Conservation (phyloP, 306 rosid species). For the Sicyos baderoa region DNA sequence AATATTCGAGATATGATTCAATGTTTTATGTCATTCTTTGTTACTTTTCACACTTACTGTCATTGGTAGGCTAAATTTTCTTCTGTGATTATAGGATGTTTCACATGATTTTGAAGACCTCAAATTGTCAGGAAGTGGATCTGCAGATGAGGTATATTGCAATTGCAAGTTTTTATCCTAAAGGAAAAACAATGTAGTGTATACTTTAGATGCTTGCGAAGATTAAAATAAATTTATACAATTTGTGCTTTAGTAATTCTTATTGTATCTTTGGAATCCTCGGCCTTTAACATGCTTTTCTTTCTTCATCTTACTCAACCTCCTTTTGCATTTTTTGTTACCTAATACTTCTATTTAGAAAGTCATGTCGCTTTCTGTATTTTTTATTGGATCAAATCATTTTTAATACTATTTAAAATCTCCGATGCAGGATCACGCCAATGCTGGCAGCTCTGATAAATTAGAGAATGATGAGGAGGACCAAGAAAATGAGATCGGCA, state of each 20-base stretch:
- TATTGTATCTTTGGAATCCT: not conserved
- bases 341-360: not conserved
- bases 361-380: not conserved
- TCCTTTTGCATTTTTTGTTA: not conserved
- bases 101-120: constrained; percentile 27
- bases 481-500: constrained; percentile 33
- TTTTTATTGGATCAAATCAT: not conserved
- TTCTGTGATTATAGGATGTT: constrained; percentile 23
- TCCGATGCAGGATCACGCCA: constrained; percentile 37
- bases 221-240: not conserved
- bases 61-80: constrained; percentile 13
- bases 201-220: not conserved
- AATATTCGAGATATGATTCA: not conserved
- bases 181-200: not conserved
- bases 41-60: not conserved
- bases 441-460: constrained; percentile 7
- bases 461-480: constrained; percentile 22
- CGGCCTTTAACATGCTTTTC: not conserved
- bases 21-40: not conserved
- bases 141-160: constrained; percentile 37
- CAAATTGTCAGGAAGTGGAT: constrained; percentile 24
- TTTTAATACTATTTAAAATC: constrained; percentile 15
- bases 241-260: not conserved
- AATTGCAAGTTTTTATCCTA: not conserved
- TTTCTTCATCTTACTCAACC: not conserved